Base-by-base conservation (phyloP, 306 rosid species). In the Cucurbita ficifolia region DNA sequence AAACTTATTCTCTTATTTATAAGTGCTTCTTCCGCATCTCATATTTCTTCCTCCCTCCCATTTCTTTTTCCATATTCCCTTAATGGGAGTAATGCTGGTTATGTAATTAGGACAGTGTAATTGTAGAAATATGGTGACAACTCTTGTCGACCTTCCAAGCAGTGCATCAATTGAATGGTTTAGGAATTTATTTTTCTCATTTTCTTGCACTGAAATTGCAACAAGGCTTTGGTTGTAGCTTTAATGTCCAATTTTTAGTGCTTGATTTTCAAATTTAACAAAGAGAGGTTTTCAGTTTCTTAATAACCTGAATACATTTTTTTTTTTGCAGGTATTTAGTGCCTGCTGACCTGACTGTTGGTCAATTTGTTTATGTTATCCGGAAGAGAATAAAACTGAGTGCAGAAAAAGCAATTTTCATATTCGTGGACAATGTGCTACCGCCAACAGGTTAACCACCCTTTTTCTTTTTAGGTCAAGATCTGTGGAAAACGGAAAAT, bases 341-440 rank as follows among this genome's bases (percentile, higher is more conserved):
- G 33, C 87, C 85, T 22, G 83, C 85, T 68, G 85, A 84, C 76
- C 57, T 84, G 78, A 84, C 82, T 14, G 85, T 81, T 2, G 83
- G 85, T n/a, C 85, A 84, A 75, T 82, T 84, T 54, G 88, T 84
- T 54, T 81, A 81, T 60, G 88, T 81, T 12, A 79, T 84, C 65
- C 85, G 87, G 77, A 79, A 84, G 76, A 81, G 87, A 65, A 81
- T 84, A 58, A 77, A 84, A 59, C 82, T 81, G 76, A 81, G 85
- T 77, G 83, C 88, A 39, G 88, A 81, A 64, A 79, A 79, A 74
- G 82, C 88, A 18, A 84, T 84, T 81, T 84, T 81, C 76, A 81
- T 81, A 46, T 81, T 81, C 54, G 82, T 84, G 42, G 88, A 81
- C 72, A 70, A 79, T 64, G 83, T 84, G 40, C 85, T 84, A 58